Conservation (phyloP, 768 basidiomycete species). For the Trametes punicea region DNA sequence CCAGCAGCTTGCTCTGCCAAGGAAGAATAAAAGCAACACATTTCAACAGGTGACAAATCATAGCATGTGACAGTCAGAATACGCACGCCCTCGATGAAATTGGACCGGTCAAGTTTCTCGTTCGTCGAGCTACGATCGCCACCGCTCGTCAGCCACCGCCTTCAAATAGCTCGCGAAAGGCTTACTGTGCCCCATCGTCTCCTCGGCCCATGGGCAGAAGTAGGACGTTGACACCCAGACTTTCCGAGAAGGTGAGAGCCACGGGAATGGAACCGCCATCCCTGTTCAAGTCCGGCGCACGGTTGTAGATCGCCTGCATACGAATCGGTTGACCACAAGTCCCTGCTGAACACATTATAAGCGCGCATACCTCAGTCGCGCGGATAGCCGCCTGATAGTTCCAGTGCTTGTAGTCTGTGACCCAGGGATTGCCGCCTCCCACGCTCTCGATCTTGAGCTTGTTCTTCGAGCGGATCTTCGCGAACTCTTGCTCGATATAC, state of each 20-base stretch:
- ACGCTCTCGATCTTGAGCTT: constrained; percentile 65
- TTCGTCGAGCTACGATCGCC: constrained; percentile 67
- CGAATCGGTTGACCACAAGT: neutral
- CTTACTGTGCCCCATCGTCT: constrained; percentile 92
- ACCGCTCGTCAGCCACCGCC: neutral
- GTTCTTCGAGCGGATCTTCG: constrained; percentile 86
- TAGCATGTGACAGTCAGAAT: neutral
- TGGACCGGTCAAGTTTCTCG: constrained; percentile 89
- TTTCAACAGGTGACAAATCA: neutral
- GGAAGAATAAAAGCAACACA: neutral
- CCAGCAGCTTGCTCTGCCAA: constrained; percentile 70
- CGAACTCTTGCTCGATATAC: constrained; percentile 77
- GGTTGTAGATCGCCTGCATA: constrained; percentile 53
- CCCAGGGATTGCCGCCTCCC: constrained; percentile 91
- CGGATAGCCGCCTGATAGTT: constrained; percentile 86
- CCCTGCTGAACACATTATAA: neutral
- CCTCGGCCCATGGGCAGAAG: constrained; percentile 91
- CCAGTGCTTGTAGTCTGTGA: constrained; percentile 84
- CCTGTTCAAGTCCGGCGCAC: constrained; percentile 76
- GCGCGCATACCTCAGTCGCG: constrained; percentile 64
- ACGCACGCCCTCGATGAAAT: constrained; percentile 82
- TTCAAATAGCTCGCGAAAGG: constrained; percentile 23
- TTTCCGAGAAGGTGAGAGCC: constrained; percentile 90
- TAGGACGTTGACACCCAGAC: constrained; percentile 80
- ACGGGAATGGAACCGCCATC: constrained; percentile 97